Evolutionary conservation across 495 filamentous ascomycete species (phyloP).

Genomic region (Podospora conica): DNA sequence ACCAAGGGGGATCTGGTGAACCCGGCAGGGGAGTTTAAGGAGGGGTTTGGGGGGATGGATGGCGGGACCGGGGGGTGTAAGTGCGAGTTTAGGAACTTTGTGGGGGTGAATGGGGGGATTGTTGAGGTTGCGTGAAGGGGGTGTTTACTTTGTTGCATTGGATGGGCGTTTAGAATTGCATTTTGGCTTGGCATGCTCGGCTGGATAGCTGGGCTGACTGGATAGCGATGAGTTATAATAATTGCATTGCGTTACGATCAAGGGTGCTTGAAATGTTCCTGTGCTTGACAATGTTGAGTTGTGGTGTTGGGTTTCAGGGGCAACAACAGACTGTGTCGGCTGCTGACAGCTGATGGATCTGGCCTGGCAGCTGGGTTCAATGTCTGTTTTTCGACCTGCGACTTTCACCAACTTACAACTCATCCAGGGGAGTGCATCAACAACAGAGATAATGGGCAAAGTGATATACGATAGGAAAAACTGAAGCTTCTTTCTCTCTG

Average conservation of each 20-base stretch:
- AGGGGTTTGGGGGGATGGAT: conserved; percentile 53
- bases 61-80: conserved; percentile 67
- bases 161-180: neutral
- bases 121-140: conserved; percentile 6
- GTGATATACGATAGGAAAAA: neutral
- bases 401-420: neutral
- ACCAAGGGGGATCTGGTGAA: conserved; percentile 59
- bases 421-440: neutral
- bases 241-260: neutral
- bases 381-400: neutral
- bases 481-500: neutral
- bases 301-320: neutral
- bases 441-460: neutral
- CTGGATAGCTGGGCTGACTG: neutral
- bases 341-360: neutral
- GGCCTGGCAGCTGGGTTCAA: neutral
- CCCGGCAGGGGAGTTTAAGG: conserved; percentile 36
- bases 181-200: neutral
- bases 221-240: neutral
- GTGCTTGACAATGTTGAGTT: neutral
- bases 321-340: neutral
- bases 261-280: too few species aligned
- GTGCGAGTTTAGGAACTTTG: conserved; percentile 70
- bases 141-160: neutral
- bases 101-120: conserved; percentile 20